Base-by-base conservation (phyloP, 192 early-diverging fungal species). In the Martensiomyces pterosporus region DNA sequence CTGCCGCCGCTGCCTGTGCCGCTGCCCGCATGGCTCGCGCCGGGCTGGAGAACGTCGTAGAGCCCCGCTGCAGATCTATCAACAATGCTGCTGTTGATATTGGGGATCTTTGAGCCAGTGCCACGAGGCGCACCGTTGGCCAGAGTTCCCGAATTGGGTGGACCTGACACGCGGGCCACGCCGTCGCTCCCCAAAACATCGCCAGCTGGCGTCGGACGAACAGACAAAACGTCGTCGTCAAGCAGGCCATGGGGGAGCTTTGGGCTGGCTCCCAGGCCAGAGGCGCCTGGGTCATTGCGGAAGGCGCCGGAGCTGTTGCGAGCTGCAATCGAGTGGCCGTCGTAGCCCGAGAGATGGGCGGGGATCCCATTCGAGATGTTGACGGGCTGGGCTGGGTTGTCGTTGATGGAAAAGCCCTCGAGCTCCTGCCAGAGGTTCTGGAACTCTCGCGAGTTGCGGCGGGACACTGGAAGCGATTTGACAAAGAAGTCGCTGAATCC, bases 401-500 rank as follows among this genome's bases (percentile, higher is more conserved):
- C 68, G 22, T 64, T 64, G 38, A 71, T 60, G 1, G 54, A 53
- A 13, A 78, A 63, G 13, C 64, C 69, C 43, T 72, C 67, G 21
- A 74, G 48, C 47, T 76, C 76, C 26, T 71, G 67, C 63, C 67
- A 67, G 34, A 77, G 50, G 22, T 60, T 60, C 48, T 65, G 67
- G 42, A 79, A 78, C 50, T 85, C 82, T 23, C 76, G 76, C 33
- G 86, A 88, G 57, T 85, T 88, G 64, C 84, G 83, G 29, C 84
- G 75, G 15, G 86, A 86, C 9, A 66, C 75, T 13, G 86, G 83
- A 7, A 85, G 70, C 34, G 86, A 88, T 36, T 78, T 77, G 25
- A 77, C 64, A 52, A 58, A 67, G 26, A 77, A 64, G 34, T 70
- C 74, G 13, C 43, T 57, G 27, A 65, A 53, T 0, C 54, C 52